phyloP scores from a whole-genome alignment of 2,329 filamentous ascomycete species.

The Fusarium mangiferae region DNA sequence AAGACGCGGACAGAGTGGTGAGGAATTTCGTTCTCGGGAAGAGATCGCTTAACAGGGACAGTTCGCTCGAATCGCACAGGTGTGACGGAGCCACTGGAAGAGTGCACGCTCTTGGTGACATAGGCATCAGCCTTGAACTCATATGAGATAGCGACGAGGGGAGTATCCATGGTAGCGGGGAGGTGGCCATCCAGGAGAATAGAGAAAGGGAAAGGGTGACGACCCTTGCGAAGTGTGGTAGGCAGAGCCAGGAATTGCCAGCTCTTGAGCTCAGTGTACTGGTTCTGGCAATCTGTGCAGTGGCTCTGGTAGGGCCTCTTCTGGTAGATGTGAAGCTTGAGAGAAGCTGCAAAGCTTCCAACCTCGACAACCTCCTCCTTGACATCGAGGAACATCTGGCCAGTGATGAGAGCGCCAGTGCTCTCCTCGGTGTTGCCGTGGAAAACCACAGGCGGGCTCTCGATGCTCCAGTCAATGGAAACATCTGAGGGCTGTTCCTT shows the following conservation, averaged over 20 bases:
- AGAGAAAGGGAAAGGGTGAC: conserved; percentile 88
- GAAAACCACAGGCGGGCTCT: conserved; percentile 88
- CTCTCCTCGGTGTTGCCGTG: conserved; percentile 80
- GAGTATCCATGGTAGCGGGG: conserved; percentile 83
- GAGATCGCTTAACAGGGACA: conserved; percentile 81
- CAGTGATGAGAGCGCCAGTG: conserved; percentile 85
- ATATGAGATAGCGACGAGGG: conserved; percentile 80
- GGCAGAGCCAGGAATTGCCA: conserved; percentile 79
- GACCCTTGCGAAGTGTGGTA: conserved; percentile 61
- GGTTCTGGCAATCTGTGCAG: conserved; percentile 79
- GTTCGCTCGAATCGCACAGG: conserved; percentile 71
- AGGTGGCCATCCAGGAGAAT: conserved; percentile 85
- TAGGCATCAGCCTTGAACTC: conserved; percentile 76
- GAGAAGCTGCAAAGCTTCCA: conserved; percentile 76
- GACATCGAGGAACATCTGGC: conserved; percentile 80
- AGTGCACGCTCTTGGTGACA: conserved; percentile 65
- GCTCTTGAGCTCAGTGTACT: conserved; percentile 77
- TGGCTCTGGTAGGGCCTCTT: conserved; percentile 85
- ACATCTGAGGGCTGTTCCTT: conserved; percentile 56
- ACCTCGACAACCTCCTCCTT: conserved; percentile 74
- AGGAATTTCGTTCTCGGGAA: conserved; percentile 77
- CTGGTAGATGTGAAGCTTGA: conserved; percentile 76
- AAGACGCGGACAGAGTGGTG: conserved; percentile 95
- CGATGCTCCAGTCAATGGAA: conserved; percentile 70
- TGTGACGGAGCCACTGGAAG: conserved; percentile 52